Conservation (phyloP, 2,329 filamentous ascomycete genomes). For the Fusarium pseudograminearum region DNA sequence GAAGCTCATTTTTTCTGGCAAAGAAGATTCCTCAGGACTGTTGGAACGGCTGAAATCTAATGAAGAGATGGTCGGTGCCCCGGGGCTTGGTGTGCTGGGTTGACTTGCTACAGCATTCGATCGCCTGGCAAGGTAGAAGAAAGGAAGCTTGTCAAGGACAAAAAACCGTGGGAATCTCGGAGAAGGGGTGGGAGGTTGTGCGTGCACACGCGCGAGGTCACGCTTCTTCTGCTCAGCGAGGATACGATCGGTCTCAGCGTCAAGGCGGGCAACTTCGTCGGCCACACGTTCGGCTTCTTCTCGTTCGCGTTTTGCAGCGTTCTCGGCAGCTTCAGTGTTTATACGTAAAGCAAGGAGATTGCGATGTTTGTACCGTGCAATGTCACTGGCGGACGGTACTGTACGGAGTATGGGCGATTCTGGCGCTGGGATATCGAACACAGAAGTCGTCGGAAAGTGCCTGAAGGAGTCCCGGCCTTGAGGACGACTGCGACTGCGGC, state of each 20-base stretch:
- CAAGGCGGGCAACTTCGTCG: constrained; percentile 58
- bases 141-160: constrained; percentile 62
- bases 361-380: constrained; percentile 43
- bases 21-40: constrained; percentile 50
- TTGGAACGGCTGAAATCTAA: constrained; percentile 51
- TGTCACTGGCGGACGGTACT: constrained; percentile 38
- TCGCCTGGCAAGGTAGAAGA: constrained; percentile 59
- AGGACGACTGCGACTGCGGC: constrained; percentile 33
- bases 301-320: constrained; percentile 39
- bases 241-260: constrained; percentile 62
- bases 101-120: constrained; percentile 52
- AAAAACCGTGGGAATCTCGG: constrained; percentile 52
- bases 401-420: constrained; percentile 33
- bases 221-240: constrained; percentile 63
- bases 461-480: constrained; percentile 20
- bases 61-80: constrained; percentile 53
- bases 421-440: constrained; percentile 19
- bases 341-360: constrained; percentile 41
- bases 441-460: constrained; percentile 10
- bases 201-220: constrained; percentile 60
- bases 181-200: constrained; percentile 55
- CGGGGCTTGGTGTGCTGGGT: constrained; percentile 51
- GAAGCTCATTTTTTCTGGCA: constrained; percentile 52
- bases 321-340: constrained; percentile 38
- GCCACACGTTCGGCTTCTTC: constrained; percentile 50